A percentile compares a stretch with the other conserved stretches of the same genome.
Conservation (phyloP, 495 filamentous ascomycete genomes). For the Penicillium antarcticum region DNA sequence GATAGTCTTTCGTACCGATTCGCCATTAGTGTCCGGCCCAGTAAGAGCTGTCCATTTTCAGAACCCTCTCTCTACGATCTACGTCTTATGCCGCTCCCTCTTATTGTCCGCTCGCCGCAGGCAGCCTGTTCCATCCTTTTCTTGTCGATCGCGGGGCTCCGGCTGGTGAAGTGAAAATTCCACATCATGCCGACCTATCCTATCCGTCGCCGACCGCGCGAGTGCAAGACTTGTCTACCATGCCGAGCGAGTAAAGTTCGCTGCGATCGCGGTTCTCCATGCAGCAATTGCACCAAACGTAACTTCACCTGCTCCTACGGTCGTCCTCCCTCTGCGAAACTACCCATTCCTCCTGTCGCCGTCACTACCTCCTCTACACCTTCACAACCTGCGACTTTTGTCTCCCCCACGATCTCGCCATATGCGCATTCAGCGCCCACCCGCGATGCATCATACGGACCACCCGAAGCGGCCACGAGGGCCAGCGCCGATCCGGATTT, state of each 20-base stretch:
- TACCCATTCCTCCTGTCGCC: conserved; percentile 10
- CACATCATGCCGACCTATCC: conserved; percentile 36
- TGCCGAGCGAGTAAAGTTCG: conserved; percentile 53
- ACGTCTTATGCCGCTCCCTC: conserved; percentile 19
- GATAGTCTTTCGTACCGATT: conserved; percentile 1
- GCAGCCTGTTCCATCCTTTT: conserved; percentile 7
- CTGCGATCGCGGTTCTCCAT: conserved; percentile 71
- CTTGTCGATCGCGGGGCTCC: conserved; percentile 14
- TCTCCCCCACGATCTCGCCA: conserved; percentile 10
- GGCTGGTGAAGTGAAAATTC: background rate
- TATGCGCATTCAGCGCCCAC: conserved; percentile 5
- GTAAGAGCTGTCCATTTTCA: conserved; percentile 7
- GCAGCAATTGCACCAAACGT: conserved; percentile 70
- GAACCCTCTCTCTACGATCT: background rate
- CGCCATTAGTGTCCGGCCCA: background rate
- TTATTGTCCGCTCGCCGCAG: conserved; percentile 15
- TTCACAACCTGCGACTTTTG: conserved; percentile 12
- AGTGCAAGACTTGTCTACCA: conserved; percentile 48
- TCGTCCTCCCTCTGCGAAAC: conserved; percentile 46
- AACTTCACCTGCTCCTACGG: conserved; percentile 70
- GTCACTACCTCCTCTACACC: conserved; percentile 17
- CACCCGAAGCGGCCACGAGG: conserved; percentile 9
- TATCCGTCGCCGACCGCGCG: conserved; percentile 44
- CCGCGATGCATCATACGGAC: conserved; percentile 11
- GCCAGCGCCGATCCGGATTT: conserved; percentile 19